Conservation (phyloP, 202 grass and related monocot species). For the Musa balbisiana region DNA sequence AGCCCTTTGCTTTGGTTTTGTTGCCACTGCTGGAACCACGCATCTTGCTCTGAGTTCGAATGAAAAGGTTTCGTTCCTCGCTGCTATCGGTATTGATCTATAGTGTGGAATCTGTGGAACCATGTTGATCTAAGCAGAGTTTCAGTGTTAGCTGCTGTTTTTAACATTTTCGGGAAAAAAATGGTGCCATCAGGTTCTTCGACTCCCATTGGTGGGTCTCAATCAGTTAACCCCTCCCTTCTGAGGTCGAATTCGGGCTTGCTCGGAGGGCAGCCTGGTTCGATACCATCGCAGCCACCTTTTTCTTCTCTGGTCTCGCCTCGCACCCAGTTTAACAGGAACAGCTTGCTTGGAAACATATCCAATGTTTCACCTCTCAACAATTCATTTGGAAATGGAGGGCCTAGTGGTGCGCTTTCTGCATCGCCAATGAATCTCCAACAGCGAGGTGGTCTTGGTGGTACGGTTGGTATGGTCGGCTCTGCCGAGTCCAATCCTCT, state of each 20-base stretch:
- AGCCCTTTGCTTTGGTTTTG: too few species aligned
- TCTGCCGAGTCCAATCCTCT: conserved; percentile 5
- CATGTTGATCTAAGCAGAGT: not conserved
- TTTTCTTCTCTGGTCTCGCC: conserved; percentile 33
- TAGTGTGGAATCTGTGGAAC: not conserved
- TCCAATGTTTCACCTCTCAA: conserved; percentile 24
- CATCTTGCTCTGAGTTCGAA: too few species aligned
- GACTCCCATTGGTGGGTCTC: conserved; percentile 22
- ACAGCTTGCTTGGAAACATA: conserved; percentile 18
- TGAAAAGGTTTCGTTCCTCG: not conserved
- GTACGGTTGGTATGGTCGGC: conserved; percentile 14
- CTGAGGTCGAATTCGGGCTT: conserved; percentile 26
- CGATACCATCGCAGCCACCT: conserved; percentile 6
- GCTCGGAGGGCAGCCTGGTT: conserved; percentile 3
- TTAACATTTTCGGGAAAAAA: not conserved
- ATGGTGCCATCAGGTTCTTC: conserved; percentile 29
- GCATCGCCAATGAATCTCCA: not conserved
- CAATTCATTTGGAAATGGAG: conserved; percentile 21
- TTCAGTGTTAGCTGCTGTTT: conserved; percentile 11
- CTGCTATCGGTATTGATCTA: too few species aligned
- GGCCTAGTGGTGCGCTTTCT: not conserved
- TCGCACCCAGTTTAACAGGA: conserved; percentile 21
- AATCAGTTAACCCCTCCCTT: conserved; percentile 22
- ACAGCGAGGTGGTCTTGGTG: conserved; percentile 33
- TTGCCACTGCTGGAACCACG: too few species aligned